These are phyloP conservation scores for Sugiyamaella xylanicola DNA, from an alignment of 1,139 yeast genomes.

Conservation along the genomic window DNA sequence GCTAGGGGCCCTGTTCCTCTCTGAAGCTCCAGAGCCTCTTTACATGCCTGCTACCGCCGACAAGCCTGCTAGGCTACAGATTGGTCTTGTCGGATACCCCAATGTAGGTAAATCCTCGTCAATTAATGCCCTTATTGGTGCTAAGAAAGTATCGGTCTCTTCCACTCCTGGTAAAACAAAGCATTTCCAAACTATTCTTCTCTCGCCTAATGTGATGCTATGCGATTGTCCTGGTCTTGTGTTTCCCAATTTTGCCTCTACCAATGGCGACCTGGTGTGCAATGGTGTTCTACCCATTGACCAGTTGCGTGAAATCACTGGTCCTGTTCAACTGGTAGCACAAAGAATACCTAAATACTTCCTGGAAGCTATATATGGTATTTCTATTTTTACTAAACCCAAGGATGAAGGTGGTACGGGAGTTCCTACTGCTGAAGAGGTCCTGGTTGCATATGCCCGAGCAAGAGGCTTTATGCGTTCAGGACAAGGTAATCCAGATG, in stretches of 20 bases:
- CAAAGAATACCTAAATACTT: slow-evolving; percentile 86
- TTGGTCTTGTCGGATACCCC: slow-evolving; percentile 91
- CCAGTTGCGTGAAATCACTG: slow-evolving; percentile 91
- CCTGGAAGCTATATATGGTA: slow-evolving; percentile 92
- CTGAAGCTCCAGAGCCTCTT: slow-evolving; percentile 72
- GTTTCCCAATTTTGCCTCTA: slow-evolving; percentile 95
- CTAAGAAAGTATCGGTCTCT: slow-evolving; percentile 95
- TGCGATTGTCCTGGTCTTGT: slow-evolving; percentile 99
- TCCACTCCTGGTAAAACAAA: slow-evolving; percentile 99
- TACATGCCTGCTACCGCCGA: slow-evolving; percentile 46
- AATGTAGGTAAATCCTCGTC: slow-evolving; percentile 97
- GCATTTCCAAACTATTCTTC: slow-evolving; percentile 94
- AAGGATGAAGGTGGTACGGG: slow-evolving; percentile 89
- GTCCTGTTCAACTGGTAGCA: slow-evolving; percentile 83
- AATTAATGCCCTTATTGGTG: slow-evolving; percentile 91
- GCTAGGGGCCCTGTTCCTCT: slow-evolving; percentile 74
- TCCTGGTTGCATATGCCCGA: slow-evolving; percentile 89
- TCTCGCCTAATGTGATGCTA: slow-evolving; percentile 77
- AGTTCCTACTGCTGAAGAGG: slow-evolving; percentile 82
- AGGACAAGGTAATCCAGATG: slow-evolving; percentile 96
- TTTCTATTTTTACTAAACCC: slow-evolving; percentile 74
- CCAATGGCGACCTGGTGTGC: slow-evolving; percentile 95
- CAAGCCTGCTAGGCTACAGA: slow-evolving; percentile 56
- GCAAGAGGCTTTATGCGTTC: slow-evolving; percentile 94
- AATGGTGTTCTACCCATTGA: slow-evolving; percentile 98